Percentiles rank a stretch among this genome's conserved stretches.
Evolutionary conservation across 2,329 filamentous ascomycete species (phyloP).

Genomic region (Scorias spongiosa): DNA sequence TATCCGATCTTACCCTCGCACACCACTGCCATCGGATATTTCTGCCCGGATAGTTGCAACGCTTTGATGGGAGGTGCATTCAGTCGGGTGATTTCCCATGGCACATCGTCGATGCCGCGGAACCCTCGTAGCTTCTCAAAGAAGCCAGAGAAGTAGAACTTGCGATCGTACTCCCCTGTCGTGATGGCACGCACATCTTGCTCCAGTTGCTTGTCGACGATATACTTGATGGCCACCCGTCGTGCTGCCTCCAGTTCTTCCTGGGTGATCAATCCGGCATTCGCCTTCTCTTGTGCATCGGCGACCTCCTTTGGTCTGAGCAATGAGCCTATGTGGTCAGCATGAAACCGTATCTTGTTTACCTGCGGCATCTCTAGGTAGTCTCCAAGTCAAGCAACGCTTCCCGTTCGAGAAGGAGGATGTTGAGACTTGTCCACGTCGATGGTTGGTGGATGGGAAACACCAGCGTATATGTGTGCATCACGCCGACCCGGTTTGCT

Average conservation of each 20-base stretch:
- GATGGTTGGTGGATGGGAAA: too few species aligned
- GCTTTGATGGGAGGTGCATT: constrained; percentile 22
- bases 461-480: too few species aligned
- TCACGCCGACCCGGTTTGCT: too few species aligned
- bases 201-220: constrained; percentile 49
- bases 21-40: constrained; percentile 24
- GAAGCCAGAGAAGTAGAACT: constrained; percentile 25
- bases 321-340: constrained; percentile 59
- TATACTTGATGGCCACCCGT: constrained; percentile 47
- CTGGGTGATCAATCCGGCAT: constrained; percentile 38
- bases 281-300: constrained; percentile 39
- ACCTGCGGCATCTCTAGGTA: constrained; percentile 7
- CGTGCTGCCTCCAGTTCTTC: constrained; percentile 48
- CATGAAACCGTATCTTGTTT: constrained; percentile 47
- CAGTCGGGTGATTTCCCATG: constrained; percentile 21
- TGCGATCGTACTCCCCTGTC: constrained; percentile 49
- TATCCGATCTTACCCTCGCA: constrained; percentile 23
- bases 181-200: constrained; percentile 49
- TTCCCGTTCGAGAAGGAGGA: too few species aligned
- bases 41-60: constrained; percentile 23
- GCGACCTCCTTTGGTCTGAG: constrained; percentile 50
- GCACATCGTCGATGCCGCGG: constrained; percentile 21
- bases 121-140: constrained; percentile 25
- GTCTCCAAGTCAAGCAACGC: not conserved
- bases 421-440: too few species aligned